Evolutionary conservation across 441 rosid genomes (phyloP).

Genomic region (Isatis lusitanica): DNA sequence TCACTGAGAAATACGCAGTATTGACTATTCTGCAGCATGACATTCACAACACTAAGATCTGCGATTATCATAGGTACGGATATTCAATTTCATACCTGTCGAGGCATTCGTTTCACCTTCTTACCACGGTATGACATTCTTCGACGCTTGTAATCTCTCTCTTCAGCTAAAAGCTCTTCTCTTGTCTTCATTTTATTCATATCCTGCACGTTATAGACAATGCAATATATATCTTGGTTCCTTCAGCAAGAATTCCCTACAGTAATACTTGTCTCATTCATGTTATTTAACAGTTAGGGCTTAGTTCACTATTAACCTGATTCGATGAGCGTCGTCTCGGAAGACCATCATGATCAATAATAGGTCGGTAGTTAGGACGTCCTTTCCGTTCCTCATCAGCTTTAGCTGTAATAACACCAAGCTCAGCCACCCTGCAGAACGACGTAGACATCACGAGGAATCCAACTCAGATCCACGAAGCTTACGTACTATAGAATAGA

Average conservation of each 20-base stretch:
- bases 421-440: constrained; percentile 62
- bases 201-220: constrained; percentile 44
- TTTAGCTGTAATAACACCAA: constrained; percentile 52
- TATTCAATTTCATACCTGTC: constrained; percentile 49
- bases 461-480: neutral
- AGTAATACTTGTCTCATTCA: neutral
- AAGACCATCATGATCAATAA: constrained; percentile 92
- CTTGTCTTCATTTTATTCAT: constrained; percentile 62
- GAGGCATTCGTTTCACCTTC: constrained; percentile 72
- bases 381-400: constrained; percentile 72
- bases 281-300: neutral
- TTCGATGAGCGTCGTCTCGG: constrained; percentile 55
- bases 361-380: constrained; percentile 61
- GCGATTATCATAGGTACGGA: neutral
- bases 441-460: constrained; percentile 18
- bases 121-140: constrained; percentile 98
- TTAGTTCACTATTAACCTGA: constrained; percentile 46
- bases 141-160: constrained; percentile 94
- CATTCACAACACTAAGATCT: neutral
- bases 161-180: constrained; percentile 92
- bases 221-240: neutral
- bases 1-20: neutral
- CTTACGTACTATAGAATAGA: neutral
- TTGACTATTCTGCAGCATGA: neutral
- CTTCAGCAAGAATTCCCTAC: neutral